phyloP scores from a whole-genome alignment of 2,329 filamentous ascomycete genomes.

The Ilyonectria destructans region DNA sequence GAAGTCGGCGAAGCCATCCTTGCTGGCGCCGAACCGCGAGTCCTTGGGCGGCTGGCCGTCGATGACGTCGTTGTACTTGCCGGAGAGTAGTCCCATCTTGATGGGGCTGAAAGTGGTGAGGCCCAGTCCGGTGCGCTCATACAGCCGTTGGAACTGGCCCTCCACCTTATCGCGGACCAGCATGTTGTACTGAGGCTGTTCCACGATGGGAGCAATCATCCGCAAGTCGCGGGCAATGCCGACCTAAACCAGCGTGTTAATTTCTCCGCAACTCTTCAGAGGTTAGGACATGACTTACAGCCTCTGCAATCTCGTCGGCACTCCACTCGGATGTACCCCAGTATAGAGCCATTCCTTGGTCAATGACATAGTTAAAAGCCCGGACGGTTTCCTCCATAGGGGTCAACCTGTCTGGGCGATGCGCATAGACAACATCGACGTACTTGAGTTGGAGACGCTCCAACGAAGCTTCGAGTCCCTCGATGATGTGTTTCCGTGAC shows the following conservation, averaged over 20 bases:
- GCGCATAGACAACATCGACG: slow-evolving; percentile 80
- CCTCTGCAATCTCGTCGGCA: slow-evolving; percentile 78
- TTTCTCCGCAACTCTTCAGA: not conserved
- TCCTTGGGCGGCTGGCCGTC: slow-evolving; percentile 67
- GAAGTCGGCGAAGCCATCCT: slow-evolving; percentile 71
- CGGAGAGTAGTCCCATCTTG: slow-evolving; percentile 71
- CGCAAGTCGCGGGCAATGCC: slow-evolving; percentile 72
- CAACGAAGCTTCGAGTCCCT: slow-evolving; percentile 70
- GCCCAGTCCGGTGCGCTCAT: slow-evolving; percentile 71
- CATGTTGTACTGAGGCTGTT: slow-evolving; percentile 80
- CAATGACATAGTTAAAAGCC: slow-evolving; percentile 80
- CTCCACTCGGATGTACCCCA: slow-evolving; percentile 77
- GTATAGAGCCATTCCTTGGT: slow-evolving; percentile 79
- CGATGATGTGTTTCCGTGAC: slow-evolving; percentile 77
- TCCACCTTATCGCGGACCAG: slow-evolving; percentile 75
- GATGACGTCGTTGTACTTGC: slow-evolving; percentile 76
- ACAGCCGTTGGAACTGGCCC: slow-evolving; percentile 74
- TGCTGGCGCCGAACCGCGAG: slow-evolving; percentile 72
- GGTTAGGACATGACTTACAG: slow-evolving; percentile 51
- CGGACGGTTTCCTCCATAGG: slow-evolving; percentile 82
- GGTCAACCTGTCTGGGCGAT: slow-evolving; percentile 77
- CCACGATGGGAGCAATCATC: slow-evolving; percentile 75
- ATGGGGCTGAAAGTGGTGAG: slow-evolving; percentile 76
- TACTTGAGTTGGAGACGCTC: slow-evolving; percentile 71
- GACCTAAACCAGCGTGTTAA: slow-evolving; percentile 53